These are phyloP conservation scores for Macrophomina tecta DNA, from an alignment of 2,329 filamentous ascomycete species.

Conservation along the genomic window DNA sequence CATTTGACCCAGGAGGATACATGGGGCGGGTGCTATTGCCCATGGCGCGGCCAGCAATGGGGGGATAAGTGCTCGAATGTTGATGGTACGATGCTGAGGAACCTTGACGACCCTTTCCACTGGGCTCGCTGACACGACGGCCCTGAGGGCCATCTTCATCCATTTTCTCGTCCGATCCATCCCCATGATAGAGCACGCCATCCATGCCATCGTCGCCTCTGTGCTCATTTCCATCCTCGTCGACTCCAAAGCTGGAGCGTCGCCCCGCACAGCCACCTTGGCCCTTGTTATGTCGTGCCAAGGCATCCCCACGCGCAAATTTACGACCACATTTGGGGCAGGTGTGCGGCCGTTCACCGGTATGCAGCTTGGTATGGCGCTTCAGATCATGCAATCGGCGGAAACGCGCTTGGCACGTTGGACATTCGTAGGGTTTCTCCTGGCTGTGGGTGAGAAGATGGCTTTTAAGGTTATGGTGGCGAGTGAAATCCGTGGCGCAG, in stretches of 20 bases:
- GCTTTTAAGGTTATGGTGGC: conserved; percentile 96
- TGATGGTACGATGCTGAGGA: conserved; percentile 67
- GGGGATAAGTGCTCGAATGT: conserved; percentile 77
- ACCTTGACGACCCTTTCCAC: conserved; percentile 68
- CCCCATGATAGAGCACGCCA: conserved; percentile 62
- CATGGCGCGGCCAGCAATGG: conserved; percentile 57
- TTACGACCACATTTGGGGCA: conserved; percentile 94
- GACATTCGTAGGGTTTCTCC: conserved; percentile 95
- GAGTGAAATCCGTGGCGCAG: conserved; percentile 94
- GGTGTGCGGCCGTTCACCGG: conserved; percentile 91
- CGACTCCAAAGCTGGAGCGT: conserved; percentile 81
- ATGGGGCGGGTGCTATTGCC: conserved; percentile 39
- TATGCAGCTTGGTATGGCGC: conserved; percentile 94
- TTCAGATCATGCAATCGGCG: conserved; percentile 93
- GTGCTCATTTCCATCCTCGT: conserved; percentile 66
- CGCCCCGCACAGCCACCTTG: conserved; percentile 93
- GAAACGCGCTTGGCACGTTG: conserved; percentile 92
- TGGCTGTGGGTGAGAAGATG: conserved; percentile 97
- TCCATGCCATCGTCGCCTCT: conserved; percentile 66
- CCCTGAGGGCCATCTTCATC: conserved; percentile 59
- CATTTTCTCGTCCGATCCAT: conserved; percentile 63
- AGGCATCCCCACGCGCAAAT: conserved; percentile 92
- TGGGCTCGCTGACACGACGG: conserved; percentile 73
- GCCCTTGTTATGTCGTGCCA: conserved; percentile 94
- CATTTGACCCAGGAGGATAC: conserved; percentile 42